Conservation (phyloP, 1,284 basidiomycete species). For the Irpex sp. region DNA sequence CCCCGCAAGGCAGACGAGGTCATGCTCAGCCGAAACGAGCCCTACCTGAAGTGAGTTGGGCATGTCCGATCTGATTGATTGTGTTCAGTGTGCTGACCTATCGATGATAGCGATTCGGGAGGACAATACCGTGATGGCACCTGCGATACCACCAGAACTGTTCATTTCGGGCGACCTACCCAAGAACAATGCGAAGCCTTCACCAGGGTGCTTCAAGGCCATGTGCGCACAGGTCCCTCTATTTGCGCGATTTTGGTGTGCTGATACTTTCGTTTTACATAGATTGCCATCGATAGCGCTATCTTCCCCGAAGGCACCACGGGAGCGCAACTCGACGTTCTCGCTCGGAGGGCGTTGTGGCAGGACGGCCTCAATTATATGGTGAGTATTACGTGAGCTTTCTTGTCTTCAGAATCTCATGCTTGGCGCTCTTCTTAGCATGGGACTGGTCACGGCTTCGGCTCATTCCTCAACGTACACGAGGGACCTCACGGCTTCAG, state of each 20-base stretch:
- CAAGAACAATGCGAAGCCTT: slow-evolving; percentile 85
- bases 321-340: slow-evolving; percentile 76
- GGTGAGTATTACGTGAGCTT: slow-evolving; percentile 35
- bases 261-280: slow-evolving; percentile 25
- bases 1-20: slow-evolving; percentile 71
- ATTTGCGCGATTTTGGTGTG: slow-evolving; percentile 9
- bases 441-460: slow-evolving; percentile 82
- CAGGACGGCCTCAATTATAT: slow-evolving; percentile 84
- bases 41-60: slow-evolving; percentile 82
- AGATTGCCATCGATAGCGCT: slow-evolving; percentile 87
- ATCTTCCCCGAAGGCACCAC: slow-evolving; percentile 89
- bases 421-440: slow-evolving; percentile 44
- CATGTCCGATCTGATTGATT: slow-evolving; percentile 5
- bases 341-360: slow-evolving; percentile 86
- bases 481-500: slow-evolving; percentile 75
- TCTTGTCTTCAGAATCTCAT: slow-evolving; percentile 2
- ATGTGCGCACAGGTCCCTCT: slow-evolving; percentile 51
- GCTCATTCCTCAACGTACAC: slow-evolving; percentile 78
- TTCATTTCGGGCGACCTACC: slow-evolving; percentile 85
- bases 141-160: slow-evolving; percentile 89
- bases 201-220: slow-evolving; percentile 94
- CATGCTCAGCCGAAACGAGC: slow-evolving; percentile 73
- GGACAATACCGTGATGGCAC: slow-evolving; percentile 90
- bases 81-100: slow-evolving; percentile 5
- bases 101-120: slow-evolving; percentile 71